Conservation (phyloP, 2,329 filamentous ascomycete species). For the Purpureocillium lavendulum region DNA sequence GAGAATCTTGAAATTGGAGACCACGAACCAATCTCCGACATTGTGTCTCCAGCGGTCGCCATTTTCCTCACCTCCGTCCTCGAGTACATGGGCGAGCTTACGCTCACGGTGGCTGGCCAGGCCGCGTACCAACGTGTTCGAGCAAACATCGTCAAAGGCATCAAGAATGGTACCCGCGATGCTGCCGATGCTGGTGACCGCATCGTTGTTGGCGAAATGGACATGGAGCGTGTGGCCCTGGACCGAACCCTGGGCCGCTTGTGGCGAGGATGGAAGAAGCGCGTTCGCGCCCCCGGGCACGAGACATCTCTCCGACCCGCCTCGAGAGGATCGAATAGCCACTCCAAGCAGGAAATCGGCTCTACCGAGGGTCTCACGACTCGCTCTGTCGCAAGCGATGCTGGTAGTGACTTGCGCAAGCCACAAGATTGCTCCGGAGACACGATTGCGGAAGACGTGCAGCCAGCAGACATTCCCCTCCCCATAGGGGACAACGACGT, state of each 20-base stretch:
- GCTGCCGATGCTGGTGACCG: conserved; percentile 49
- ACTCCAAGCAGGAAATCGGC: conserved; percentile 24
- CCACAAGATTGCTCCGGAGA: conserved; percentile 11
- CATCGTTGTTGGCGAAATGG: conserved; percentile 77
- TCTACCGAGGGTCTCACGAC: conserved; percentile 26
- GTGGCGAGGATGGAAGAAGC: conserved; percentile 94
- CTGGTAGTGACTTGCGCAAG: conserved; percentile 3
- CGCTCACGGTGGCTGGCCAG: conserved; percentile 77
- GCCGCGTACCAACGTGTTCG: conserved; percentile 66
- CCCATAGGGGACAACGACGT: conserved; percentile 61
- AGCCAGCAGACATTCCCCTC: conserved; percentile 49
- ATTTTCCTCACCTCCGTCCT: conserved; percentile 95
- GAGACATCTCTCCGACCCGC: conserved; percentile 40
- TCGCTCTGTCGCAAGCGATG: conserved; percentile 8
- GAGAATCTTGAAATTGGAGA: conserved; percentile 58
- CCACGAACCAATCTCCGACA: conserved; percentile 52
- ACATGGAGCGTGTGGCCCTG: conserved; percentile 88
- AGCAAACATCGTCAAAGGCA: conserved; percentile 48
- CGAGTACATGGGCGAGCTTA: conserved; percentile 89
- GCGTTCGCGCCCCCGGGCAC: conserved; percentile 51
- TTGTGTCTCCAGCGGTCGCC: conserved; percentile 81
- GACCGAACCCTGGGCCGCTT: conserved; percentile 81
- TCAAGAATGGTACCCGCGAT: conserved; percentile 40
- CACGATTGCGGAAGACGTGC: conserved; percentile 16
- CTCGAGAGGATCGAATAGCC: conserved; percentile 34